Base-by-base conservation (phyloP, 177 flowering plant species). In the Tripterygium wilfordii region DNA sequence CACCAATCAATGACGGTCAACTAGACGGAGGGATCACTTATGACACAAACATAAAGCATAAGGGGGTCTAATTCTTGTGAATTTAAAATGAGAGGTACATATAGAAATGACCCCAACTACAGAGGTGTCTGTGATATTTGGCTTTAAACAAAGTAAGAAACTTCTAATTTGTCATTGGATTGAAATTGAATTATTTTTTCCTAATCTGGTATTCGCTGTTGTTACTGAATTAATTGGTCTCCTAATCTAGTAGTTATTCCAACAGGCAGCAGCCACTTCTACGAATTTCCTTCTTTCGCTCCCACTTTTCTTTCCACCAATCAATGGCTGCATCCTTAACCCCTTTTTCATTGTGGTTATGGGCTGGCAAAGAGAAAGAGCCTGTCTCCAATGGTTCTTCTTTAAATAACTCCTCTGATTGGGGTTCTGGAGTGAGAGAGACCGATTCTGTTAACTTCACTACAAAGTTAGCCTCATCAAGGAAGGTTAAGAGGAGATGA, bases 401-500 rank as follows among this genome's bases (percentile, higher is more conserved):
- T 24, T 38, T 63, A 16, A 73, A 63, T 39, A 59, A 78, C 5
- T 35, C 67, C 1, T 26, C 57, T 36, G 78, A 74, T 36, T 57
- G 54, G 50, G 70, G 60, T 25, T 50, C 61, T 3, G 74, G 75
- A 10, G 20, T 58, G 36, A 50, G 64, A 37, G 77, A 69, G 32
- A 31, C 57, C 10, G 78, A 71, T 19, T 52, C 24, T 25, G 45
- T 69, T 39, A 69, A 59, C 16, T 68, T 70, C 37, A 53, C 63
- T 21, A 46, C 61, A 3, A 56, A 49, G 25, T 59, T 62, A 13
- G 23, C 67, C n/a, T n/a, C n/a, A n/a, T n/a, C n/a, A n/a, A n/a
- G n/a, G n/a, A n/a, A n/a, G n/a, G n/a, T n/a, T n/a, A 76, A 60
- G 61, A 49, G 59, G 50, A 77, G 74, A 43, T 74, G 79, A 82